Evolutionary conservation across 2,329 filamentous ascomycete species (phyloP).

Genomic region (Knufia petricola): DNA sequence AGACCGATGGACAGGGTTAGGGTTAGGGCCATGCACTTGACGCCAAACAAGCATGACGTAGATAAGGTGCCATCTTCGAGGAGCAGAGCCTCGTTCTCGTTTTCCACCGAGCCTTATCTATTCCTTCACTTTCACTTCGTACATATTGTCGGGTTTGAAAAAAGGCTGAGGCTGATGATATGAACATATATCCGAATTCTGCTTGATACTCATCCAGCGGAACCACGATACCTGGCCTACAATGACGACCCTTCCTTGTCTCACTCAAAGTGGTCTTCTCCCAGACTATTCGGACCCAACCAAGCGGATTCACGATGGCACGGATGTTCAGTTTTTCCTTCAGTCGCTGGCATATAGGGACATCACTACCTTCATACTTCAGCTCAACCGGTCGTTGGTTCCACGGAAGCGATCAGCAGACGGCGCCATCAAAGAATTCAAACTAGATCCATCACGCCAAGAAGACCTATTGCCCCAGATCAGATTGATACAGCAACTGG

Average conservation of each 20-base stretch:
- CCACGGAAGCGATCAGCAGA: constrained; percentile 45
- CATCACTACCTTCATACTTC: constrained; percentile 76
- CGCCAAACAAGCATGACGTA: too few species aligned
- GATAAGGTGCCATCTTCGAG: too few species aligned
- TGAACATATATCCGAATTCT: too few species aligned
- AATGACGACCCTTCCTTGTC: neutral
- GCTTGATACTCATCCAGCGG: too few species aligned
- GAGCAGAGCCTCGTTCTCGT: too few species aligned
- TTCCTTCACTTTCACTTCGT: too few species aligned
- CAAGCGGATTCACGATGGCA: constrained; percentile 77
- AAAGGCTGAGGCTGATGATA: too few species aligned
- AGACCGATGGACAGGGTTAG: neutral
- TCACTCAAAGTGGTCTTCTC: neutral
- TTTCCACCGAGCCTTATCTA: too few species aligned
- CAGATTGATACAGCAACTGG: constrained; percentile 51
- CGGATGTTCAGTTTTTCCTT: constrained; percentile 74
- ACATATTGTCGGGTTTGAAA: too few species aligned
- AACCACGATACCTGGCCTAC: too few species aligned
- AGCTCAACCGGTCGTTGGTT: constrained; percentile 80
- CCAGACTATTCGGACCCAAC: constrained; percentile 39
- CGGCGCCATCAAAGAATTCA: constrained; percentile 43
- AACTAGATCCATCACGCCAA: constrained; percentile 26
- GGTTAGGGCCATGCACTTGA: too few species aligned
- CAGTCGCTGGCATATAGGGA: constrained; percentile 74
- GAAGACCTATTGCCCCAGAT: constrained; percentile 26